Conservation (phyloP, 768 basidiomycete species). For the Kwoniella pini region DNA sequence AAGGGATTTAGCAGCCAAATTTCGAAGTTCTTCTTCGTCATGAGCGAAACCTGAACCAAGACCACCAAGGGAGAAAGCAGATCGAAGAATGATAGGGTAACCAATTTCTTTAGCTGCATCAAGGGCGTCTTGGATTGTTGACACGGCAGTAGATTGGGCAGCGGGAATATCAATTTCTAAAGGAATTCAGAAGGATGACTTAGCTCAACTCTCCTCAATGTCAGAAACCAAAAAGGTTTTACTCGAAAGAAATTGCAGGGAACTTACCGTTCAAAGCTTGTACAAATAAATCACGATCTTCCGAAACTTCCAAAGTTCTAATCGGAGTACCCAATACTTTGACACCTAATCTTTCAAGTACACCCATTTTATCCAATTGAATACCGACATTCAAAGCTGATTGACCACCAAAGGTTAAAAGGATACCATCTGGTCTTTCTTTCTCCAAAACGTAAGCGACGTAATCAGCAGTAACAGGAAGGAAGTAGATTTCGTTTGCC, state of each 20-base stretch:
- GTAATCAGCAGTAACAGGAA: constrained; percentile 94
- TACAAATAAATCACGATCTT: constrained; percentile 93
- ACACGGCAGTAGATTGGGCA: constrained; percentile 93
- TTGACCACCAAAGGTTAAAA: constrained; percentile 97
- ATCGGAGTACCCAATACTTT: constrained; percentile 95
- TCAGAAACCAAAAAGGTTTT: too few relatives aligned
- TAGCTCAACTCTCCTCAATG: neutral
- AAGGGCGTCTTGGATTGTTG: constrained; percentile 89
- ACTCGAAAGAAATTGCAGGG: neutral
- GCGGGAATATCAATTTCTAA: constrained; percentile 97
- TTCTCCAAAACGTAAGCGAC: constrained; percentile 98
- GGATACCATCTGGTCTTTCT: constrained; percentile 93
- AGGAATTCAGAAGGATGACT: neutral
- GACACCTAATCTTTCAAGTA: constrained; percentile 87
- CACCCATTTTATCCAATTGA: constrained; percentile 92
- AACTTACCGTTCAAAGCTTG: constrained; percentile 86
- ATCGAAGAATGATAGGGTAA: constrained; percentile 94
- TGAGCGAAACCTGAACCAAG: constrained; percentile 98
- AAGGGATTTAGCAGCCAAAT: constrained; percentile 87
- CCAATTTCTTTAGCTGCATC: constrained; percentile 87
- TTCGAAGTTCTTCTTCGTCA: constrained; percentile 88
- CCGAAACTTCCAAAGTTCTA: constrained; percentile 90
- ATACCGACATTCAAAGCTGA: constrained; percentile 98
- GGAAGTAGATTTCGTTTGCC: constrained; percentile 94
- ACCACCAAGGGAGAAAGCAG: constrained; percentile 94